Evolutionary conservation across 371 early-diverging fungal genomes (phyloP).

Genomic region (Chytridium lagenaria): DNA sequence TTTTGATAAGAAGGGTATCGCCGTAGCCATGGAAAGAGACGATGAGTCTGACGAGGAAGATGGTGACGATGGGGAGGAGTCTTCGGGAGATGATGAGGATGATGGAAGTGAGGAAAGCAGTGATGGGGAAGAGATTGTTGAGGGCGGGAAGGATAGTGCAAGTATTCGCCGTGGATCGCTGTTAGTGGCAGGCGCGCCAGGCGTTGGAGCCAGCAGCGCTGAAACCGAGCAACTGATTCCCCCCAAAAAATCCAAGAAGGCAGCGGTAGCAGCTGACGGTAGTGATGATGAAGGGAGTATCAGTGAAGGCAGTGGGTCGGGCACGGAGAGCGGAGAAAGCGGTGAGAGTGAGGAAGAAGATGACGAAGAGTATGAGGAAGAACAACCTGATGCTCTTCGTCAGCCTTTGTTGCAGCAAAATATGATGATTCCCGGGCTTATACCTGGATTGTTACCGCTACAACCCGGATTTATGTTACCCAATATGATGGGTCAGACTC

Average conservation of each 20-base stretch:
- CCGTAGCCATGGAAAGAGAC: conserved; percentile 21
- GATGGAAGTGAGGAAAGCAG: conserved; percentile 13
- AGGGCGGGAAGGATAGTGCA: not conserved
- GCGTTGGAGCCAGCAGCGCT: not conserved
- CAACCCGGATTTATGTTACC: conserved; percentile 15
- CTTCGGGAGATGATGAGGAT: conserved; percentile 26
- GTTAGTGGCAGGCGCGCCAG: not conserved
- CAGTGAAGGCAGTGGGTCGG: conserved; percentile 26
- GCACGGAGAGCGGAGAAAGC: conserved; percentile 6
- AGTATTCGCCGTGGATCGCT: not conserved
- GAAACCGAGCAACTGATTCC: conserved; percentile 1
- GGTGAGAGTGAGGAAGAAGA: conserved; percentile 27
- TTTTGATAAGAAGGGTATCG: conserved; percentile 2
- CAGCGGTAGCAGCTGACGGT: conserved; percentile 21
- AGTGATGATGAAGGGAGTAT: conserved; percentile 42
- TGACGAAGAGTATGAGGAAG: conserved; percentile 23
- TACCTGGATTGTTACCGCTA: conserved; percentile 32
- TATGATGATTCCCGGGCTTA: conserved; percentile 13
- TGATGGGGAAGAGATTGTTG: not conserved
- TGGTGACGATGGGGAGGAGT: conserved; percentile 30
- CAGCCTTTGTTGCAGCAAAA: conserved; percentile 9
- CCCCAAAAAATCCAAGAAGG: conserved; percentile 18
- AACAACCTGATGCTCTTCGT: conserved; percentile 5
- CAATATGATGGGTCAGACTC: conserved; percentile 19
- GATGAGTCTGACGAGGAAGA: conserved; percentile 21